A percentile compares a stretch with the other conserved stretches of the same genome.
These are phyloP conservation scores for Coemansia sp. DNA, from an alignment of 192 early-diverging fungal genomes.

Conservation along the genomic window DNA sequence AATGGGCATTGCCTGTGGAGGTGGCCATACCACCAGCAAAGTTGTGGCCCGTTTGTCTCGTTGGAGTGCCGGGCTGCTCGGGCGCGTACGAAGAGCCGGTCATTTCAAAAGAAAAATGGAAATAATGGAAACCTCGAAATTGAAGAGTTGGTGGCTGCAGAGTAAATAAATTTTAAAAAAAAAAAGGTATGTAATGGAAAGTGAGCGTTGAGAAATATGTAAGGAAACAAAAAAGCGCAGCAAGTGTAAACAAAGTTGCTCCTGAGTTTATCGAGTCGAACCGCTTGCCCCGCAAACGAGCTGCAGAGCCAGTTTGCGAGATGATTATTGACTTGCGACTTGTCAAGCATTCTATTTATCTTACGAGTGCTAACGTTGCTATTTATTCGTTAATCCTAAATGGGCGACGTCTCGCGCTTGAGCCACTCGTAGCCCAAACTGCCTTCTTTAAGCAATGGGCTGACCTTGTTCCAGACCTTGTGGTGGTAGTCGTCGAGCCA, in stretches of 20 bases:
- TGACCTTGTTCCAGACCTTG: conserved; percentile 72
- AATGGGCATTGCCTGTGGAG: background rate
- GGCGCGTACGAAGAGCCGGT: background rate
- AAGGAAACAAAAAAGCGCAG: background rate
- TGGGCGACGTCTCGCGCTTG: conserved; percentile 70
- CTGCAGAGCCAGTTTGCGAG: too few relatives aligned
- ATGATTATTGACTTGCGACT: background rate
- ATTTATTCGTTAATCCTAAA: conserved; percentile 38
- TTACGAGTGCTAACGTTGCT: too few relatives aligned
- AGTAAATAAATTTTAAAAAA: too few relatives aligned
- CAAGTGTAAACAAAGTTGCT: background rate
- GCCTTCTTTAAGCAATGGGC: conserved; percentile 72
- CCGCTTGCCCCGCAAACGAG: background rate
- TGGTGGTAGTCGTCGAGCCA: conserved; percentile 92
- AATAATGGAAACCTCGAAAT: background rate
- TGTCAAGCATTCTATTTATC: background rate
- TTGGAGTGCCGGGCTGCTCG: background rate
- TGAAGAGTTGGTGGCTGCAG: too few relatives aligned
- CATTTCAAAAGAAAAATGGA: background rate
- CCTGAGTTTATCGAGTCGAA: background rate
- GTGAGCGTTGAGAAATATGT: background rate
- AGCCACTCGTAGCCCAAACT: conserved; percentile 78
- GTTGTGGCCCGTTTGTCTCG: background rate
- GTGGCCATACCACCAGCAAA: background rate
- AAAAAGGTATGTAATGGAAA: background rate